Percentiles rank a stretch among this genome's conserved stretches.
Conservation (phyloP, 2,329 filamentous ascomycete species). For the Cladorrhinum sp. region DNA sequence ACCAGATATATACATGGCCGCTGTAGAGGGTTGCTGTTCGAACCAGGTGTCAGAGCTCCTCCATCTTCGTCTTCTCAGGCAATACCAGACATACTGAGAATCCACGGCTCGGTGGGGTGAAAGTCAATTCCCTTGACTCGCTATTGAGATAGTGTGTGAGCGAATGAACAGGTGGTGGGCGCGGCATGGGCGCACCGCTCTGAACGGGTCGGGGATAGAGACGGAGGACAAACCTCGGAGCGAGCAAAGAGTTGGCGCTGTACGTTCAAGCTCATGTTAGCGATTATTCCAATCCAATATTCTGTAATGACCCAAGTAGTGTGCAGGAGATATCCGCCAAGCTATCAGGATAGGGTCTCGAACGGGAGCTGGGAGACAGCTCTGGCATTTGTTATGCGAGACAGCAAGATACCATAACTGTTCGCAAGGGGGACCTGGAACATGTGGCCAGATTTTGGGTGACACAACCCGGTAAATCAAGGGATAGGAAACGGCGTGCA, state of each 20-base stretch:
- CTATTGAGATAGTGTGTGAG: slow-evolving; percentile 66
- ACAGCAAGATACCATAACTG: background rate
- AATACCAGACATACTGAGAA: slow-evolving; percentile 55
- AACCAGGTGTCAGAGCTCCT: slow-evolving; percentile 15
- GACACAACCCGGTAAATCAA: slow-evolving; percentile 4
- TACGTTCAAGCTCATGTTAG: slow-evolving; percentile 27
- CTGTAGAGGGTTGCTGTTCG: slow-evolving; percentile 72
- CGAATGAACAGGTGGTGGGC: background rate
- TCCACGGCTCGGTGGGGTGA: slow-evolving; percentile 95
- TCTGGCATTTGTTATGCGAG: background rate
- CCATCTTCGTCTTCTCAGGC: background rate
- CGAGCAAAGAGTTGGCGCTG: slow-evolving; percentile 32
- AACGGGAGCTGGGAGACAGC: background rate
- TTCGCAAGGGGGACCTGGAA: background rate
- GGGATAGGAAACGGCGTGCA: slow-evolving; percentile 2
- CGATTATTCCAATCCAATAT: slow-evolving; percentile 9
- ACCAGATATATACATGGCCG: slow-evolving; percentile 99
- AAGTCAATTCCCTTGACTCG: slow-evolving; percentile 98
- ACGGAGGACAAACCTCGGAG: slow-evolving; percentile 27
- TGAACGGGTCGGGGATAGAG: background rate
- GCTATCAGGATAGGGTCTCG: background rate
- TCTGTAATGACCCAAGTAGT: background rate
- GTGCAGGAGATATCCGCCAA: background rate
- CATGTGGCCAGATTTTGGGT: slow-evolving; percentile 18
- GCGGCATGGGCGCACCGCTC: background rate